Conservation (phyloP, 2,329 filamentous ascomycete genomes). For the Fusarium longipes region DNA sequence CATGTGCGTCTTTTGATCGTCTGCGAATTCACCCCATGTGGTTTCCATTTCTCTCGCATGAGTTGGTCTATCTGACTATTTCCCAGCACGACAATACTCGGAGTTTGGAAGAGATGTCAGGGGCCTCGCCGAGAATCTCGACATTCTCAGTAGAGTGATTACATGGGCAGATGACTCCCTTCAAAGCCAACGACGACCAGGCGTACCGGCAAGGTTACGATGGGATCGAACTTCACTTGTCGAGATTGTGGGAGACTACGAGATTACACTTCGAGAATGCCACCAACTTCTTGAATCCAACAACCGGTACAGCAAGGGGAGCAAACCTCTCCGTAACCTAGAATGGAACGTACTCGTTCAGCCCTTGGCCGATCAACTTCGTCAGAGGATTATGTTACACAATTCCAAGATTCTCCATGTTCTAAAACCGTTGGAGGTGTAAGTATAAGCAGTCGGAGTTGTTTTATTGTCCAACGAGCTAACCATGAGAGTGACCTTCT, state of each 20-base stretch:
- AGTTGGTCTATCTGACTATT: slow-evolving; percentile 22
- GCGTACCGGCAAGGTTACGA: slow-evolving; percentile 33
- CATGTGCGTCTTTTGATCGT: not conserved
- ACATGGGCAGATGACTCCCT: slow-evolving; percentile 45
- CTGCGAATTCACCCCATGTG: not conserved
- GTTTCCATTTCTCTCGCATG: not conserved
- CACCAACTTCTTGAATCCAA: slow-evolving; percentile 47
- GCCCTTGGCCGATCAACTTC: slow-evolving; percentile 49
- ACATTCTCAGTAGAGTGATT: slow-evolving; percentile 48
- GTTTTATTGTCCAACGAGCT: not conserved
- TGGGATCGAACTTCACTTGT: slow-evolving; percentile 43
- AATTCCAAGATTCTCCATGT: slow-evolving; percentile 51
- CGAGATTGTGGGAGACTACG: slow-evolving; percentile 50
- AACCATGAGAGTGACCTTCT: slow-evolving; percentile 48
- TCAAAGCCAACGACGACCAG: slow-evolving; percentile 39
- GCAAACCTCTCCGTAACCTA: slow-evolving; percentile 48
- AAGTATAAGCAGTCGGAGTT: slow-evolving; percentile 1
- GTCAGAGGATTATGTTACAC: slow-evolving; percentile 49
- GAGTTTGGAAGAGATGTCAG: slow-evolving; percentile 50
- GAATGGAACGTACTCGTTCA: slow-evolving; percentile 53
- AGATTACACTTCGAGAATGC: slow-evolving; percentile 50
- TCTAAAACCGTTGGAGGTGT: slow-evolving; percentile 54
- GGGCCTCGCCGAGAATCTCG: slow-evolving; percentile 48
- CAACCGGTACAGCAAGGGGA: slow-evolving; percentile 43
- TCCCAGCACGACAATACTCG: slow-evolving; percentile 47